Conservation (phyloP, 306 rosid species). For the Rosa lucieae region DNA sequence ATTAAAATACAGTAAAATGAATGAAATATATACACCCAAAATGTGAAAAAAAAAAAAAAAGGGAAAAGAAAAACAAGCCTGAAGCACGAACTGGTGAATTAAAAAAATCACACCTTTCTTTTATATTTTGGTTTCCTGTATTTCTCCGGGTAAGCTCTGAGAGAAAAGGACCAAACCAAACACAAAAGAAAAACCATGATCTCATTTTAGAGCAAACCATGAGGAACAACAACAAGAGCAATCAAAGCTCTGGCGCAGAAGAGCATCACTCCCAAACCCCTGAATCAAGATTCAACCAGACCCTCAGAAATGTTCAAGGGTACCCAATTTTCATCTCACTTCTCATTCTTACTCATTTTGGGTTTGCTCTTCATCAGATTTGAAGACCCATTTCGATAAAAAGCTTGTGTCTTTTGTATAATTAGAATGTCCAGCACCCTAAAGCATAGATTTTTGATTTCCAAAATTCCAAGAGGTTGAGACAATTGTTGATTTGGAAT, state of each 20-base stretch:
- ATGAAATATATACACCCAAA: no score
- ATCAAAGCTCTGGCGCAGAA: slow-evolving; percentile 28
- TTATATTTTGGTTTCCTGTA: neutral
- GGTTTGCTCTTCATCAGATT: slow-evolving; percentile 26
- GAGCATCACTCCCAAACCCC: slow-evolving; percentile 44
- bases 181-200: slow-evolving; percentile 17
- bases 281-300: slow-evolving; percentile 88
- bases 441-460: slow-evolving; percentile 31
- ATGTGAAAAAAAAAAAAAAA: no score
- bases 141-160: neutral
- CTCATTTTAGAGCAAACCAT: slow-evolving; percentile 45
- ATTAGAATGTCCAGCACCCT: neutral
- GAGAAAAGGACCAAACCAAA: neutral
- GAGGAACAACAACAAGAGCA: slow-evolving; percentile 56
- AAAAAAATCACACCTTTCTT: neutral
- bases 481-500: slow-evolving; percentile 23
- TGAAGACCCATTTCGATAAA: slow-evolving; percentile 9
- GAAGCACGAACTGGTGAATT: neutral
- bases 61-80: no score
- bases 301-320: slow-evolving; percentile 96
- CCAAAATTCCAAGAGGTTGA: slow-evolving; percentile 13
- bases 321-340: slow-evolving; percentile 18
- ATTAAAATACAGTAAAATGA: no score
- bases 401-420: slow-evolving; percentile 21
- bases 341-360: slow-evolving; percentile 16